These are phyloP conservation scores for Areca catechu DNA, from an alignment of 176 grass and related monocot genomes.

Conservation along the genomic window DNA sequence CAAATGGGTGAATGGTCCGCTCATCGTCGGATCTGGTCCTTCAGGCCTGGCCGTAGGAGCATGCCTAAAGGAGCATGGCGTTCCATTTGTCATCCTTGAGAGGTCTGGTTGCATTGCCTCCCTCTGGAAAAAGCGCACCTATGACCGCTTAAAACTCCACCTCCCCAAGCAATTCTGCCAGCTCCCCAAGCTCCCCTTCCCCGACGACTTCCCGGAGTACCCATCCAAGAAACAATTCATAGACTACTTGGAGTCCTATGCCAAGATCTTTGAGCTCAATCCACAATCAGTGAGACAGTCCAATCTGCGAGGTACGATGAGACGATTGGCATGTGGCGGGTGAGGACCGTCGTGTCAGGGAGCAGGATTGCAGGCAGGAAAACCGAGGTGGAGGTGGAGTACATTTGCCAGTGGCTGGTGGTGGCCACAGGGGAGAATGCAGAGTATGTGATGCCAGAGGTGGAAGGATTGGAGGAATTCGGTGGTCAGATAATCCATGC, in stretches of 20 bases:
- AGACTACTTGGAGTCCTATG: conserved; percentile 29
- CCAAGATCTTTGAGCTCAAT: conserved; percentile 21
- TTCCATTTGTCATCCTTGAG: conserved; percentile 36
- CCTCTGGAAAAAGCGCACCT: conserved; percentile 37
- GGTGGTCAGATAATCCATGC: conserved; percentile 15
- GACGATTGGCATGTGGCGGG: conserved; percentile 33
- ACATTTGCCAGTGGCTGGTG: conserved; percentile 48
- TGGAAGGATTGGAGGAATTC: conserved; percentile 18
- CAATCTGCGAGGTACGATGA: conserved; percentile 24
- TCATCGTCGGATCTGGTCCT: conserved; percentile 32
- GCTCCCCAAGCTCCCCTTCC: conserved; percentile 37
- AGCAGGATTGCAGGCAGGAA: not conserved
- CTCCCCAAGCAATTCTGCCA: conserved; percentile 47
- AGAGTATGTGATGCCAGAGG: conserved; percentile 26
- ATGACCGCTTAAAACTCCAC: conserved; percentile 39
- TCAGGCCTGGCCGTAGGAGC: conserved; percentile 35
- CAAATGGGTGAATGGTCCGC: conserved; percentile 42
- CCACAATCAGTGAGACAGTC: conserved; percentile 29
- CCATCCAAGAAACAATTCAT: conserved; percentile 35
- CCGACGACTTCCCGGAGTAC: conserved; percentile 31
- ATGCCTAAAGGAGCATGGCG: conserved; percentile 23
- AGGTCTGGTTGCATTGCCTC: conserved; percentile 32
- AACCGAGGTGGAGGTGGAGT: conserved; percentile 28
- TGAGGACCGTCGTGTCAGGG: conserved; percentile 10
- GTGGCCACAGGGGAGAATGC: conserved; percentile 45